Conservation (phyloP, 306 rosid genomes). For the Luffa aegyptiaca region DNA sequence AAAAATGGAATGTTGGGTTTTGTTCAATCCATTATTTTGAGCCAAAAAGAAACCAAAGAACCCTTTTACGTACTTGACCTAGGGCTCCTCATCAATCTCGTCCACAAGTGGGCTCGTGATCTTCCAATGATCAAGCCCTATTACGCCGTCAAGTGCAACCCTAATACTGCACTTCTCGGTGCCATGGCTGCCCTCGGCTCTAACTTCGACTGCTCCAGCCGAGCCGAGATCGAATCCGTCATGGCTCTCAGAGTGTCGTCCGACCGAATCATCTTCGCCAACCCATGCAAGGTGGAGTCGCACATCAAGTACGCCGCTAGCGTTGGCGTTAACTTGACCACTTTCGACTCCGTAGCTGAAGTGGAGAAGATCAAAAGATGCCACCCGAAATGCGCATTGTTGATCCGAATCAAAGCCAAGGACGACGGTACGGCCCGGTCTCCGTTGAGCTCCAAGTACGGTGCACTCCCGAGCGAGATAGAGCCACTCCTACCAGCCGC, state of each 20-base stretch:
- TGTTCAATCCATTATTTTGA: constrained; percentile 8
- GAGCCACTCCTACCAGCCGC: constrained; percentile 31
- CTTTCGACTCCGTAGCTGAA: constrained; percentile 11
- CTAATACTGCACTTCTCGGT: neutral
- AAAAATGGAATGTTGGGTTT: neutral
- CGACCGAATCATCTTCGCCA: constrained; percentile 6
- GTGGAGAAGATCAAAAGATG: neutral
- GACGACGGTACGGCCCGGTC: neutral
- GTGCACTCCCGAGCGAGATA: constrained; percentile 22
- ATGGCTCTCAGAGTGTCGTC: neutral
- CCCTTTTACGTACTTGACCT: constrained; percentile 9
- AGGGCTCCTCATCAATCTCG: neutral
- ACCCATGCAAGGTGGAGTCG: constrained; percentile 10
- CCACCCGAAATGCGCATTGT: constrained; percentile 9
- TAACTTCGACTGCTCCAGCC: constrained; percentile 9
- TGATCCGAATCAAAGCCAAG: neutral
- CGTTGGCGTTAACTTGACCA: neutral
- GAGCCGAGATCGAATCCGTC: constrained; percentile 9
- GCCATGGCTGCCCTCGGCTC: constrained; percentile 11
- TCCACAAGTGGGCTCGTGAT: neutral
- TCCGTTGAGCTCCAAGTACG: constrained; percentile 2
- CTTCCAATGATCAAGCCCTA: neutral
- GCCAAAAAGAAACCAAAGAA: neutral
- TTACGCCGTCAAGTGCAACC: constrained; percentile 13
- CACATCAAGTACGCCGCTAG: constrained; percentile 12